Percentiles rank a stretch among this genome's conserved stretches.
phyloP scores from a whole-genome alignment of 2,329 filamentous ascomycete species.

The Mariannaea sp. region DNA sequence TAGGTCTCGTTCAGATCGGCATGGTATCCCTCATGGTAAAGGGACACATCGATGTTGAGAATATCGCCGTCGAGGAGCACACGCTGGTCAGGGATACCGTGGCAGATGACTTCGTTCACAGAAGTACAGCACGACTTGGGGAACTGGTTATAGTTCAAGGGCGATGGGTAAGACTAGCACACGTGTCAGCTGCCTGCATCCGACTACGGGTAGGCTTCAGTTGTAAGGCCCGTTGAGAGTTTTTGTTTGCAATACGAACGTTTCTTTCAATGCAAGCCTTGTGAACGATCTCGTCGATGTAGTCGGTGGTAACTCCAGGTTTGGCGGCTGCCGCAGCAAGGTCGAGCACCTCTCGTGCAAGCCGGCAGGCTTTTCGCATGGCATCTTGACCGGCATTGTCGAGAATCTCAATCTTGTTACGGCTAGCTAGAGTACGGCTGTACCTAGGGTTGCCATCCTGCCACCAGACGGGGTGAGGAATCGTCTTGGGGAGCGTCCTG shows the following conservation, averaged over 20 bases:
- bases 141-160: constrained; percentile 93
- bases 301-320: constrained; percentile 94
- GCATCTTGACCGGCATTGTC: constrained; percentile 80
- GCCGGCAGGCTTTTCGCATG: constrained; percentile 89
- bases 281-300: constrained; percentile 93
- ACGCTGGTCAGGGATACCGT: constrained; percentile 94
- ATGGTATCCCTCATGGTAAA: constrained; percentile 95
- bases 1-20: constrained; percentile 98
- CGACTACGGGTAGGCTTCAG: no score
- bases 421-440: constrained; percentile 63
- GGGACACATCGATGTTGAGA: constrained; percentile 91
- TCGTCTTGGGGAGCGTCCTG: constrained; percentile 76
- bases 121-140: constrained; percentile 98
- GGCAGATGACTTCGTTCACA: constrained; percentile 95
- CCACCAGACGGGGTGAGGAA: constrained; percentile 86
- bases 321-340: constrained; percentile 81
- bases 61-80: constrained; percentile 91
- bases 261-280: constrained; percentile 92
- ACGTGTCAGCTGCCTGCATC: constrained; percentile 15
- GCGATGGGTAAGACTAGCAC: constrained; percentile 89
- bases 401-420: constrained; percentile 83
- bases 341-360: constrained; percentile 91
- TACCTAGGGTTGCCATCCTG: constrained; percentile 75
- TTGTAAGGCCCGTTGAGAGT: not conserved
- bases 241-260: constrained; percentile 63